Evolutionary conservation across 306 rosid genomes (phyloP).

Genomic region (Cicer yamashitae): DNA sequence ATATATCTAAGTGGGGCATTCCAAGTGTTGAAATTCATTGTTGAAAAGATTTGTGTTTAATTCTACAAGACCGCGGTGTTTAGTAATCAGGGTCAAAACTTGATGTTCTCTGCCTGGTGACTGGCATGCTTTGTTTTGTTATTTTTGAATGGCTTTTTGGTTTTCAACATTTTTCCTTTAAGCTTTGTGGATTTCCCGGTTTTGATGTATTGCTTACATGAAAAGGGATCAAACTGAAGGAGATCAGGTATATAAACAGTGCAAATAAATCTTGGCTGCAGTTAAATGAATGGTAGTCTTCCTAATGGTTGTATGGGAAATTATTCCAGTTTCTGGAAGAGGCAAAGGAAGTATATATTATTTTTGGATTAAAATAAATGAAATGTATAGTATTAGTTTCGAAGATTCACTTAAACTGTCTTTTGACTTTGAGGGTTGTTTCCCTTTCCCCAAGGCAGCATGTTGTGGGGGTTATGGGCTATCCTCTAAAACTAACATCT

Average conservation of each 20-base stretch:
- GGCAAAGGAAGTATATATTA: not conserved
- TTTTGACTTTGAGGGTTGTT: slow-evolving; percentile 26
- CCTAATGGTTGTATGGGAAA: slow-evolving; percentile 25
- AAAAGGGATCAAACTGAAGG: slow-evolving; percentile 26
- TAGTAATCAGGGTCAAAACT: slow-evolving; percentile 26
- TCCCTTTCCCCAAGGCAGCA: slow-evolving; percentile 36
- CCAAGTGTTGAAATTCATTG: slow-evolving; percentile 17
- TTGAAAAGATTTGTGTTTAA: slow-evolving; percentile 30
- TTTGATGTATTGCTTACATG: slow-evolving; percentile 28
- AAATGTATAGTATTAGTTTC: slow-evolving; percentile 17
- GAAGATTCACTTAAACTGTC: slow-evolving; percentile 21
- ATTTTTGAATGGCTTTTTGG: slow-evolving; percentile 29
- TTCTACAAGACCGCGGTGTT: slow-evolving; percentile 11
- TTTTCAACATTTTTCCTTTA: not conserved
- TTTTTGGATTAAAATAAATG: not conserved
- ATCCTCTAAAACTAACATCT: slow-evolving; percentile 28
- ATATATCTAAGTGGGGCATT: slow-evolving; percentile 15
- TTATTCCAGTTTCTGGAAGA: slow-evolving; percentile 7
- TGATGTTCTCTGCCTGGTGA: not conserved
- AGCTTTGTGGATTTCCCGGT: slow-evolving; percentile 24
- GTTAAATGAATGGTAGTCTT: slow-evolving; percentile 11
- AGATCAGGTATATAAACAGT: slow-evolving; percentile 10
- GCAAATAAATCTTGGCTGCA: slow-evolving; percentile 23
- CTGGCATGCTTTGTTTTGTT: slow-evolving; percentile 11
- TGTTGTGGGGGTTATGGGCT: slow-evolving; percentile 13